Percentiles rank a stretch among this genome's conserved stretches.
Conservation (phyloP, 1,284 basidiomycete genomes). For the Sporisorium sorghi region DNA sequence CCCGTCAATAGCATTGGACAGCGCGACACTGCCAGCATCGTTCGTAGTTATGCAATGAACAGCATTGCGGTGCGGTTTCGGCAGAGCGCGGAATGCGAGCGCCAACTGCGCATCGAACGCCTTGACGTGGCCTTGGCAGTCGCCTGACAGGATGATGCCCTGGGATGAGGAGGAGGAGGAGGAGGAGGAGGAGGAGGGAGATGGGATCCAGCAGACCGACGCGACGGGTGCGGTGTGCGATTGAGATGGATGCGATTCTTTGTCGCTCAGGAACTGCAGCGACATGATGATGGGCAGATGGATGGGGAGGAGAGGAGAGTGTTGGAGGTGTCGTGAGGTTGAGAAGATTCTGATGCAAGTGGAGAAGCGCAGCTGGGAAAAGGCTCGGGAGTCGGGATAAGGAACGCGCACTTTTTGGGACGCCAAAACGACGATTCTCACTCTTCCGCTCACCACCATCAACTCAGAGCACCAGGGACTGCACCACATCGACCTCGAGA, state of each 20-base stretch:
- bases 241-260: constrained; percentile 29
- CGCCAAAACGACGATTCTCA: neutral
- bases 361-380: neutral
- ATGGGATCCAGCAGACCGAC: constrained; percentile 37
- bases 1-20: constrained; percentile 41
- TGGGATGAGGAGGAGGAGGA: constrained; percentile 17
- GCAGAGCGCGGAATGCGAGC: constrained; percentile 5
- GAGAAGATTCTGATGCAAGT: constrained; percentile 3
- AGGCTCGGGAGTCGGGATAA: neutral
- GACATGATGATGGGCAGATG: constrained; percentile 16
- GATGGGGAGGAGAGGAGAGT: neutral
- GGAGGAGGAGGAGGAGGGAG: constrained; percentile 16
- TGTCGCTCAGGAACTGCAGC: constrained; percentile 49
- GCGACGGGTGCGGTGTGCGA: constrained; percentile 35
- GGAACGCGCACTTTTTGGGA: neutral
- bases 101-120: constrained; percentile 27
- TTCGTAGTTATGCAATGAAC: constrained; percentile 35
- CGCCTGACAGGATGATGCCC: constrained; percentile 33
- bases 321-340: neutral
- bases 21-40: constrained; percentile 1
- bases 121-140: constrained; percentile 26
- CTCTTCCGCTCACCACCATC: neutral
- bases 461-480: too few species aligned
- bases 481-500: neutral
- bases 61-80: constrained; percentile 27